These are phyloP conservation scores for Saturnispora zaruensis DNA, from an alignment of 805 yeast species.

Conservation along the genomic window DNA sequence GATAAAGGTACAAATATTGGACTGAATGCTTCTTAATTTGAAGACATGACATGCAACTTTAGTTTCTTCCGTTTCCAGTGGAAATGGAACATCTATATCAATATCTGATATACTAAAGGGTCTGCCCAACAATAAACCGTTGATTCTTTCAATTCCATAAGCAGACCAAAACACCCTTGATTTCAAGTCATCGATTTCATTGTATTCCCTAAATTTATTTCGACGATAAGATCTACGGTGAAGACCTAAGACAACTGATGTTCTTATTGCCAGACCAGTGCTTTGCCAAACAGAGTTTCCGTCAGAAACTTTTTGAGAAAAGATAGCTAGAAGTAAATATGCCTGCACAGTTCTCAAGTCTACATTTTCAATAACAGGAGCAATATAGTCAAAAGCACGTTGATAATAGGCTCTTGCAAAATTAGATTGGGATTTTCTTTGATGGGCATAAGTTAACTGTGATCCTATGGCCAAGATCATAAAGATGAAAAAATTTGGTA, in stretches of 20 bases:
- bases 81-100: constrained; percentile 28
- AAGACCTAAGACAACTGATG: constrained; percentile 26
- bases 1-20: constrained; percentile 28
- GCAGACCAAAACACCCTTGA: constrained; percentile 31
- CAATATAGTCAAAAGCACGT: constrained; percentile 25
- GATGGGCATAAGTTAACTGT: constrained; percentile 16
- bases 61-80: constrained; percentile 18
- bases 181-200: constrained; percentile 18
- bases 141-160: constrained; percentile 29
- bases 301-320: constrained; percentile 30
- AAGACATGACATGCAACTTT: constrained; percentile 27
- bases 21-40: constrained; percentile 28
- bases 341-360: constrained; percentile 28
- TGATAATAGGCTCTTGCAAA: constrained; percentile 25
- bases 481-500: constrained; percentile 23
- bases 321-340: constrained; percentile 25
- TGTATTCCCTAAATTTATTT: constrained; percentile 4
- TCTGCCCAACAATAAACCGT: constrained; percentile 29
- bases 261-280: constrained; percentile 26
- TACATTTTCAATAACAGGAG: constrained; percentile 19
- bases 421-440: constrained; percentile 8
- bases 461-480: constrained; percentile 29
- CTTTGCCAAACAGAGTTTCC: constrained; percentile 29
- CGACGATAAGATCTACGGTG: constrained; percentile 24
- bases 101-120: constrained; percentile 31